These are phyloP conservation scores for Abortiporus biennis DNA, from an alignment of 1,284 basidiomycete species.

Conservation along the genomic window DNA sequence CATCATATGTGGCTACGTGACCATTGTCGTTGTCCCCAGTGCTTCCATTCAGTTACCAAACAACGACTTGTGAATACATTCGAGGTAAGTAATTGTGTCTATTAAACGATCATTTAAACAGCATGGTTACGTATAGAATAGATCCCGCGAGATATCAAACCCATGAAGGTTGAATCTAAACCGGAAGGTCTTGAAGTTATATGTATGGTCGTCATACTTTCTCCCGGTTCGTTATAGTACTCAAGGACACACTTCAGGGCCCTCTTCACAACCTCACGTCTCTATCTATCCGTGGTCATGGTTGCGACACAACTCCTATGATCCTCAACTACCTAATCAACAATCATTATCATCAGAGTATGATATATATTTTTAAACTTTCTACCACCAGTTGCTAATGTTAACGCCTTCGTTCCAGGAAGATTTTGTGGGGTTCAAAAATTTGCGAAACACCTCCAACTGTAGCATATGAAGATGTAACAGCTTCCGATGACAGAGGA, in stretches of 20 bases:
- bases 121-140: conserved; percentile 22
- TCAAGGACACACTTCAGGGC: conserved; percentile 39
- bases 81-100: conserved; percentile 42
- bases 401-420: conserved; percentile 37
- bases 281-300: conserved; percentile 88
- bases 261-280: conserved; percentile 53
- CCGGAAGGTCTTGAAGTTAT: conserved; percentile 61
- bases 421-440: conserved; percentile 76
- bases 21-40: conserved; percentile 86
- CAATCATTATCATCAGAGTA: conserved; percentile 33
- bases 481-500: conserved; percentile 60
- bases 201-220: conserved; percentile 40
- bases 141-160: conserved; percentile 74
- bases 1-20: conserved; percentile 74
- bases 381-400: background rate
- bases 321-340: conserved; percentile 50
- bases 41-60: conserved; percentile 87
- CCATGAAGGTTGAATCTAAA: conserved; percentile 55
- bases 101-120: background rate
- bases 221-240: background rate
- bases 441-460: conserved; percentile 76
- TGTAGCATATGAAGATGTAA: conserved; percentile 71
- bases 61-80: conserved; percentile 87
- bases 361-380: conserved; percentile 13
- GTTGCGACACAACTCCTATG: conserved; percentile 72